Evolutionary conservation across 163 green algal genomes (phyloP), one percentile per base, ranked within the genome.

Genomic region (Scenedesmus sp.): DNA sequence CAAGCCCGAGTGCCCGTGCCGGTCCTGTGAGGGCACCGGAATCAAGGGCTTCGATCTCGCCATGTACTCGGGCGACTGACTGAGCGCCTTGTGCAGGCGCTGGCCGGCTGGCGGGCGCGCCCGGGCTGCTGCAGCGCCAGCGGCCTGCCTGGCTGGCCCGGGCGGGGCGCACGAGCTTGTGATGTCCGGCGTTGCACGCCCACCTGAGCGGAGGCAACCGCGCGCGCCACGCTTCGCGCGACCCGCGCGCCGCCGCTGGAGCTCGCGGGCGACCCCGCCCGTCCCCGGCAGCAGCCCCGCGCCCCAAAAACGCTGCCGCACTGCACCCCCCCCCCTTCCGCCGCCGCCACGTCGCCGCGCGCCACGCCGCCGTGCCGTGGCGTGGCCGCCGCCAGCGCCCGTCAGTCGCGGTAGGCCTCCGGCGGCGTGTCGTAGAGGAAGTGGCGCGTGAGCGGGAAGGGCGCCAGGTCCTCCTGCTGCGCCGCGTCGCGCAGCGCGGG

Each of bases 391-490:
- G 9, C 5, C 53, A 34, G 24, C n/a, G 10, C n/a, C 10, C 53
- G 22, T 65, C 31, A 80, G 31, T 75, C 63, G 26, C 54, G 31
- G 56, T 83, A 83, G 1, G 29, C 47, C 20, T 76, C 64, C 26
- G 75, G 75, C 13, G 75, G 75, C 6, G 53, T 71, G 31, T 83
- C 64, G 56, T 77, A 83, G 53, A 83, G 28, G 18, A 44, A 71
- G 29, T 83, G 64, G 36, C 75, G 48, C 5, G 75, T 77, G 22
- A 83, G 29, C 9, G 75, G 75, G 64, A 83, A 77, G 11, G 75
- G 75, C 9, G 36, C 26, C 10, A 71, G 24, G 64, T 83, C 75
- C 45, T 83, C 64, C 39, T 56, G 80, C 80, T n/a, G 47, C 9
- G 75, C 75, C 56, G 64, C 75, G 33, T 15, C 42, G 28, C 65